Conservation (phyloP, 331 rosid genomes). For the Pyracantha coccinea region DNA sequence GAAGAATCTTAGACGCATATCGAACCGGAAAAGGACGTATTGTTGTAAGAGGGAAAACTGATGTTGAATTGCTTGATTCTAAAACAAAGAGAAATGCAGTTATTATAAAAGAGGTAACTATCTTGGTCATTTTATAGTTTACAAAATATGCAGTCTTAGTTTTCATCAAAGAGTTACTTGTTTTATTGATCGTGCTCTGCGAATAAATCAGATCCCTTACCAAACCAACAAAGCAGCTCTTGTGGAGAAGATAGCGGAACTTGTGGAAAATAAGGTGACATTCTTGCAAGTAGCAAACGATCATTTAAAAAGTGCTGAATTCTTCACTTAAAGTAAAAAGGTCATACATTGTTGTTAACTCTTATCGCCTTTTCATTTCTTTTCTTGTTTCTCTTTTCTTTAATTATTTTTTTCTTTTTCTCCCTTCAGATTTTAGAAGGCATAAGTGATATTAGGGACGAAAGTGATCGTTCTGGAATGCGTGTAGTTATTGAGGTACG, state of each 20-base stretch:
- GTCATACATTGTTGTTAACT: background rate
- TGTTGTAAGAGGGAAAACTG: slow-evolving; percentile 86
- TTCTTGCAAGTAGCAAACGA: background rate
- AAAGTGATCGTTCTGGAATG: slow-evolving; percentile 85
- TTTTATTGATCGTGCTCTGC: slow-evolving; percentile 9
- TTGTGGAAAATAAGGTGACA: slow-evolving; percentile 84
- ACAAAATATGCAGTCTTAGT: slow-evolving; percentile 4
- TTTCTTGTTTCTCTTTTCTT: background rate
- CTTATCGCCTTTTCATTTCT: background rate
- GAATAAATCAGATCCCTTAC: slow-evolving; percentile 73
- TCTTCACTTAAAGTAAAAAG: background rate
- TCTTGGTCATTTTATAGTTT: slow-evolving; percentile 14
- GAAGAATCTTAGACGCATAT: slow-evolving; percentile 88
- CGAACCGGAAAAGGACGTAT: slow-evolving; percentile 88
- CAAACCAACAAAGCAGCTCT: slow-evolving; percentile 86
- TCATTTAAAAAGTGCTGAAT: background rate
- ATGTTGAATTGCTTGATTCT: slow-evolving; percentile 80
- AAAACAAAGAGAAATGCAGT: slow-evolving; percentile 72
- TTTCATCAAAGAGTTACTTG: slow-evolving; percentile 1
- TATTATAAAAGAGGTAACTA: slow-evolving; percentile 69
- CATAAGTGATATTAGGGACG: slow-evolving; percentile 90
- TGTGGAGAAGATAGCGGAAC: slow-evolving; percentile 96
- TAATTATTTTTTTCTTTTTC: background rate
- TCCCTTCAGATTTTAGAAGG: slow-evolving; percentile 73
- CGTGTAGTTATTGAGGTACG: slow-evolving; percentile 74